Evolutionary conservation across 176 grass and related monocot genomes (phyloP).

Genomic region (Secale cereale): DNA sequence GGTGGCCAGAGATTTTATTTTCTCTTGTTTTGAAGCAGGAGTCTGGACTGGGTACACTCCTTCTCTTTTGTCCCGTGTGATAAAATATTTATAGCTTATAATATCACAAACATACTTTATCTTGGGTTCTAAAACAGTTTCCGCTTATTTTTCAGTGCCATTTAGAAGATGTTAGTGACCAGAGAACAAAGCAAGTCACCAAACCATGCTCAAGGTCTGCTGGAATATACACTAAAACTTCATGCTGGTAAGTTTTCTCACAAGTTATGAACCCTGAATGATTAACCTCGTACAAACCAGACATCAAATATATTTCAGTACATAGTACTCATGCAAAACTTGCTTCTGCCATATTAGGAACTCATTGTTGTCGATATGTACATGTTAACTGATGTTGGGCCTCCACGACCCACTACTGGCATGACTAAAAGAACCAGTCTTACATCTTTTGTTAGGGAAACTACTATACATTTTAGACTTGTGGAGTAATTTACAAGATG

Average conservation of each 20-base stretch:
- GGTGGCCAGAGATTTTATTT: no score
- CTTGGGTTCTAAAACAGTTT: neutral
- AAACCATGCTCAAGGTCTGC: neutral
- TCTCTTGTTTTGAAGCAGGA: no score
- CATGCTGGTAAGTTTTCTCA: neutral
- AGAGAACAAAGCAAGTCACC: neutral
- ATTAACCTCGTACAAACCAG: neutral
- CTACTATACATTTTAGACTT: slow-evolving; percentile 36
- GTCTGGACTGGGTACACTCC: no score
- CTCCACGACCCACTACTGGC: slow-evolving; percentile 20
- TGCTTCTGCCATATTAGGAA: neutral
- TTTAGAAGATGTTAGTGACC: neutral
- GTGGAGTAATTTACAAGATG: slow-evolving; percentile 39
- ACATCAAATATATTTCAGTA: neutral
- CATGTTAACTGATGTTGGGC: slow-evolving; percentile 35
- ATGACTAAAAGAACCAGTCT: slow-evolving; percentile 25
- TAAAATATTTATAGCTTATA: no score
- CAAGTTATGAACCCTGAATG: neutral
- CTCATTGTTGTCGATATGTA: slow-evolving; percentile 9
- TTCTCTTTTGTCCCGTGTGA: no score
- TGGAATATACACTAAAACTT: neutral
- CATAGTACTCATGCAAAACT: neutral
- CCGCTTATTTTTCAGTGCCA: neutral
- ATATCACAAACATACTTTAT: no score
- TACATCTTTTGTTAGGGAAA: slow-evolving; percentile 35